Conservation (phyloP, 2,329 filamentous ascomycete genomes). For the Chrysoporthe cubensis region DNA sequence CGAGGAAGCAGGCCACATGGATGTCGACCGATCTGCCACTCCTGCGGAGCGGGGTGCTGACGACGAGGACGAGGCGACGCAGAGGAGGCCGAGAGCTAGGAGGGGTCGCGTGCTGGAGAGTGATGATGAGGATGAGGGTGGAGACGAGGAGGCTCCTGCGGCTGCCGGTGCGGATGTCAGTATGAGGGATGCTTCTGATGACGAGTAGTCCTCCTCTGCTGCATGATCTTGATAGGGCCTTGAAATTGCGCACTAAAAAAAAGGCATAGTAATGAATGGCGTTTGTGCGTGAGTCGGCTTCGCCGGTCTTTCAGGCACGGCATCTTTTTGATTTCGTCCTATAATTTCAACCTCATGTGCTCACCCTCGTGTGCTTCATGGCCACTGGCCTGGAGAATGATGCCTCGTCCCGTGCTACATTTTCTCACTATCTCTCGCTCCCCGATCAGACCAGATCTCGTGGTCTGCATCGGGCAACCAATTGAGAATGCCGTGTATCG, state of each 20-base stretch:
- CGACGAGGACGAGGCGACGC: constrained; percentile 53
- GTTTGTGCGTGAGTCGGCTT: not conserved
- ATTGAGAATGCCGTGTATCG: too few species aligned
- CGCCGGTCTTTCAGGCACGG: not conserved
- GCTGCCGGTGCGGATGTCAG: constrained; percentile 35
- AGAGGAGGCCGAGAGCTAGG: constrained; percentile 47
- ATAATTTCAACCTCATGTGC: not conserved
- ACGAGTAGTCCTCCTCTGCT: constrained; percentile 32
- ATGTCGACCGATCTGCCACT: constrained; percentile 49
- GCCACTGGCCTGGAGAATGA: not conserved
- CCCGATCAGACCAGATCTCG: not conserved
- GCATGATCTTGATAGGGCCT: not conserved
- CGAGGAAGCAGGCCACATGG: constrained; percentile 52
- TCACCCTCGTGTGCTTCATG: not conserved
- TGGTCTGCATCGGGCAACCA: not conserved
- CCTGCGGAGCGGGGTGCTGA: constrained; percentile 43
- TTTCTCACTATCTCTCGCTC: too few species aligned
- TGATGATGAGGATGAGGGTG: constrained; percentile 57
- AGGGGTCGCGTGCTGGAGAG: constrained; percentile 57
- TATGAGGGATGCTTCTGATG: constrained; percentile 41
- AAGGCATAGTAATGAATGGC: not conserved
- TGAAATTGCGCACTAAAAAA: not conserved
- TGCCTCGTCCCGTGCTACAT: not conserved
- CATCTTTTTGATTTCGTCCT: not conserved
- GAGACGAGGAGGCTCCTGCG: constrained; percentile 29